Base-by-base conservation (phyloP, 108 stramenopile genomes). In the Schizochytrium sp. region DNA sequence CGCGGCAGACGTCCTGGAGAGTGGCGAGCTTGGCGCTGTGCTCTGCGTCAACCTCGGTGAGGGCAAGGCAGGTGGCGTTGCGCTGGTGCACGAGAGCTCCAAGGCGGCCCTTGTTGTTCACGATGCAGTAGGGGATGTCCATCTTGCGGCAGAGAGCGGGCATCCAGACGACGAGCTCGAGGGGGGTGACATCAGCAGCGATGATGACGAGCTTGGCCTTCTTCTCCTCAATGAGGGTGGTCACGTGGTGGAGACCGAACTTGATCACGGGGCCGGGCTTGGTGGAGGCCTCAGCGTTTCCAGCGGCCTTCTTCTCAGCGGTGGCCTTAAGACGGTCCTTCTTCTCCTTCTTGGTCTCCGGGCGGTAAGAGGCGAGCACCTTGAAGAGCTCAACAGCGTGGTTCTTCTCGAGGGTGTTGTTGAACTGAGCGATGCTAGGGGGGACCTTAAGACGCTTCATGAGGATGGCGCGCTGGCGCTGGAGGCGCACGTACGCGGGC, bases 141-240 rank as follows among this genome's bases (percentile, higher is more conserved):
- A 98, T 98, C 96, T 98, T 99, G 46, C 98, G 95, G 97, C 99
- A 99, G 15, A 99, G 96, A 3, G 98, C 97, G 46, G 99, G 99
- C 59, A 99, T 91, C 99, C 99, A 99, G 76, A 99, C 93, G 87
- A 99, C 98, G 58, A 99, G 95, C 92, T 99, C 99, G 88, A 99
- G 95, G 72, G 99, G 99, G 91, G 98, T 97, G 61, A 99, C 99
- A 89, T 99, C 99, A 90, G 97, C 96, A 44, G 99, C 99, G 91
- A 99, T 99, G 49, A 97, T 91, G 55, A 99, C 99, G 76, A 99
- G 95, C 72, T 95, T 91, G 46, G 98, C 99, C 96, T 99, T 98
- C 97, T 99, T 98, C 92, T 98, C 95, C 93, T 99, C 99, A 72
- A 99, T 93, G 61, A 99, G 96, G 87, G 95, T 96, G 88, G 99